phyloP scores from a whole-genome alignment of 371 early-diverging fungal genomes.

The Nematocida parisii region DNA sequence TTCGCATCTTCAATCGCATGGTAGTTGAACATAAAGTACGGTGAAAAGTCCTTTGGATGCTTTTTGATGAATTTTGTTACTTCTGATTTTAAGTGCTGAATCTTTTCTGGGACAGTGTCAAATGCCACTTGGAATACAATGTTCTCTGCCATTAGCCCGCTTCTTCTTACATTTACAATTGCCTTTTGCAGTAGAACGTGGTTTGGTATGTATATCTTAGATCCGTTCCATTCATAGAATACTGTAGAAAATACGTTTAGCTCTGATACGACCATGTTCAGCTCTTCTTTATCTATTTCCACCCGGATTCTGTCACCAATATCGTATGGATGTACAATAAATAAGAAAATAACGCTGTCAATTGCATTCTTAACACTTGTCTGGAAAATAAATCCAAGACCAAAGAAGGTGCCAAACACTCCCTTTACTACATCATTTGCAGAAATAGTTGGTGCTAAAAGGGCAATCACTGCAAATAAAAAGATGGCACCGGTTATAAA shows the following conservation, averaged over 20 bases:
- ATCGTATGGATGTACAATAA: conserved; percentile 71
- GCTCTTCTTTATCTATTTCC: conserved; percentile 61
- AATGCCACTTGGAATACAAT: conserved; percentile 67
- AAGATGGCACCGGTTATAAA: conserved; percentile 56
- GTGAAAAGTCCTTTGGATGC: conserved; percentile 65
- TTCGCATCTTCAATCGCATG: conserved; percentile 69
- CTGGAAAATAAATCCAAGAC: conserved; percentile 67
- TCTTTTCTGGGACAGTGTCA: conserved; percentile 63
- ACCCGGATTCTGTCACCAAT: conserved; percentile 70
- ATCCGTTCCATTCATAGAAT: conserved; percentile 70
- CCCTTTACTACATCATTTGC: conserved; percentile 60
- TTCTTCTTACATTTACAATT: conserved; percentile 69
- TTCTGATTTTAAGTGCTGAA: conserved; percentile 62
- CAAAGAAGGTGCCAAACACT: conserved; percentile 68
- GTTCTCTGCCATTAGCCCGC: conserved; percentile 66
- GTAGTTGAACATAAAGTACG: conserved; percentile 69
- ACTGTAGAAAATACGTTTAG: conserved; percentile 70
- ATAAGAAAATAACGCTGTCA: conserved; percentile 69
- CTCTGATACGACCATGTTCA: conserved; percentile 70
- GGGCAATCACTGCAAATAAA: conserved; percentile 55
- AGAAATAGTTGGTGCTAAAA: conserved; percentile 50
- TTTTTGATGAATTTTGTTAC: conserved; percentile 65
- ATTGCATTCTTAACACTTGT: conserved; percentile 65
- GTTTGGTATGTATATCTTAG: conserved; percentile 69
- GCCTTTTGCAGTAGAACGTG: conserved; percentile 61